These are phyloP conservation scores for Aciculosporium take DNA, from an alignment of 2,329 filamentous ascomycete species.

Conservation along the genomic window DNA sequence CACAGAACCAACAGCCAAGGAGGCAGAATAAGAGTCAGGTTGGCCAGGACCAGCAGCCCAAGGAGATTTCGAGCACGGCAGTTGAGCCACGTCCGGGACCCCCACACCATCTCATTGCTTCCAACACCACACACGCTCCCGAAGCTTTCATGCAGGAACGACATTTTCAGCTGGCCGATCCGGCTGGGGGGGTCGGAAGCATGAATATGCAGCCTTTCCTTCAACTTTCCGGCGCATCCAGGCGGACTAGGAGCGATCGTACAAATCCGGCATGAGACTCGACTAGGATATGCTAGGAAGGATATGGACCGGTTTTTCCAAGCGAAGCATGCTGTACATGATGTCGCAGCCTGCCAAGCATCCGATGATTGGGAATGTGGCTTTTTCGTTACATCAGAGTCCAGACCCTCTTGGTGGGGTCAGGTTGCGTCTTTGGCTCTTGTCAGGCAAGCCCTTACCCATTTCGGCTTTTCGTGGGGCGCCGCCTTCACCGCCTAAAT, in stretches of 20 bases:
- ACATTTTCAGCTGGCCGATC: constrained; percentile 15
- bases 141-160: constrained; percentile 17
- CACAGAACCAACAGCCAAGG: constrained; percentile 13
- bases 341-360: no score
- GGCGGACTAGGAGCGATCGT: constrained; percentile 16
- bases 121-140: constrained; percentile 5
- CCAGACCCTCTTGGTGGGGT: no score
- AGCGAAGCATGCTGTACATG: no score
- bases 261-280: constrained; percentile 5
- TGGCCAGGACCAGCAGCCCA: neutral
- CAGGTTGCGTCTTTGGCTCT: no score
- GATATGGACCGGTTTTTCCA: neutral
- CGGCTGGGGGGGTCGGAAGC: neutral
- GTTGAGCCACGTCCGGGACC: constrained; percentile 7
- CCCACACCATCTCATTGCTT: constrained; percentile 2
- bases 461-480: neutral
- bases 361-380: no score
- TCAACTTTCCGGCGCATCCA: constrained; percentile 16
- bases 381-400: no score
- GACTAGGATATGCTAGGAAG: neutral
- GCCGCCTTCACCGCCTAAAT: constrained; percentile 14
- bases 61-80: constrained; percentile 3
- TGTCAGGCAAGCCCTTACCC: no score
- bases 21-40: constrained; percentile 9
- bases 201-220: constrained; percentile 12